Evolutionary conservation across 768 basidiomycete genomes (phyloP).

Genomic region (Russula virescens): DNA sequence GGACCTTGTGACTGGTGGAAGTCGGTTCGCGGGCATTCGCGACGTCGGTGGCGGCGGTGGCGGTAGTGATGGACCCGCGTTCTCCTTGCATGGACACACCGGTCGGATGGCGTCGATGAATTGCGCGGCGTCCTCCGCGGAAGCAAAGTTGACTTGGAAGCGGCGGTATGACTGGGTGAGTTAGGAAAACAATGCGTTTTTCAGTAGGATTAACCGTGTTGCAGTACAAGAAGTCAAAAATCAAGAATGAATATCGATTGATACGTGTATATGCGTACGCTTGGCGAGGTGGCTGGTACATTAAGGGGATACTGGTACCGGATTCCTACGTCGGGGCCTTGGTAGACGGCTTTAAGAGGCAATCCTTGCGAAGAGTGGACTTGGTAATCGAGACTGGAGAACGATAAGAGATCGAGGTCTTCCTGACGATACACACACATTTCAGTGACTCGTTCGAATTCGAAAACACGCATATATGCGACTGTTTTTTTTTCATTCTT

Average conservation of each 20-base stretch:
- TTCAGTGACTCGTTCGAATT: too few species aligned
- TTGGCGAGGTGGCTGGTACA: constrained; percentile 22
- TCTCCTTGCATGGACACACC: constrained; percentile 72
- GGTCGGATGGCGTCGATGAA: constrained; percentile 58
- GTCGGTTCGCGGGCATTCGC: too few species aligned
- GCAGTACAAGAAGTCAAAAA: too few species aligned
- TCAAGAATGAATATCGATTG: too few species aligned
- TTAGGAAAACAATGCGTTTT: background rate
- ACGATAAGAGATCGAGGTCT: constrained; percentile 67
- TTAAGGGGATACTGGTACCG: constrained; percentile 58
- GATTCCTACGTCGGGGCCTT: constrained; percentile 66
- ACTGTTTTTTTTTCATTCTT: constrained; percentile 30
- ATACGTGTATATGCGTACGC: background rate
- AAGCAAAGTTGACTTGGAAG: constrained; percentile 67
- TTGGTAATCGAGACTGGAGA: constrained; percentile 40
- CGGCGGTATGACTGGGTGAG: constrained; percentile 58
- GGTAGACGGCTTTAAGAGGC: constrained; percentile 78
- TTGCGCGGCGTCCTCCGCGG: constrained; percentile 42
- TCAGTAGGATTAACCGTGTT: background rate
- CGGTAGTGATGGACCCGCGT: constrained; percentile 27
- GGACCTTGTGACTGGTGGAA: constrained; percentile 22
- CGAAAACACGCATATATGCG: constrained; percentile 8
- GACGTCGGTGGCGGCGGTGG: too few species aligned
- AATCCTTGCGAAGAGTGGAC: constrained; percentile 42
- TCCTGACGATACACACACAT: constrained; percentile 42